Base-by-base conservation (phyloP, 2,329 filamentous ascomycete genomes). In the Monilinia laxa region DNA sequence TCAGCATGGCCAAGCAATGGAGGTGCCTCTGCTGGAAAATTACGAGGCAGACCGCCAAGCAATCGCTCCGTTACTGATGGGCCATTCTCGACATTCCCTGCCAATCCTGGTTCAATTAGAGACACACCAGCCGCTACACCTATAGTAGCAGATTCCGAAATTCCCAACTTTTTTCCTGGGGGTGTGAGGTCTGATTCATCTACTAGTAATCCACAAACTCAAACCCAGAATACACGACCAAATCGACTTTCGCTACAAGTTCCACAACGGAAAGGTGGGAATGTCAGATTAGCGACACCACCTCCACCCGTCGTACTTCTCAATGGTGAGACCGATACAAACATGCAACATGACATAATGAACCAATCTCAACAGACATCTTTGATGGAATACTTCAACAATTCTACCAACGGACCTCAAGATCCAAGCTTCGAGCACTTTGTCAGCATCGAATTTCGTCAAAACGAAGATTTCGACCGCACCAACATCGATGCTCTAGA, bases 1-100 rank as follows among this genome's bases (percentile, higher is more conserved):
- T 97, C 93, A 12, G 93, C 93, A 0, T 97, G 93, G 93, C 87
- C 90, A 65, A 87, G 87, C 70, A 86, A 84, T 67, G 85, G 85
- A 14, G 81, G 83, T 20, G 82, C 87, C 16, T 80, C 85, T 1
- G 85, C 83, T 5, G 88, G 89, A 2, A 96, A 93, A 76, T 83
- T 90, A 18, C 83, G 93, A 70, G 93, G 93, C 9, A 83, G 93
- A 68, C 93, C 93, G 53, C 91, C 92, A 0, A 90, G 88, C 66
- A 91, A 89, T 72, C 84, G 87, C 35, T 84, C 82, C n/a, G 82
- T 83, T 0, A 82, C 85, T 18, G 87, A 91, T 70, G 87, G 87
- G 0, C 87, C 89, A 0, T 91, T 88, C 71, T 87, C 87, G 5
- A 89, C 90, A 0, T 90, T 90, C 70, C 87, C 89, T 4, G 86